Base-by-base conservation (phyloP, 768 basidiomycete genomes). In the Russula foetens region DNA sequence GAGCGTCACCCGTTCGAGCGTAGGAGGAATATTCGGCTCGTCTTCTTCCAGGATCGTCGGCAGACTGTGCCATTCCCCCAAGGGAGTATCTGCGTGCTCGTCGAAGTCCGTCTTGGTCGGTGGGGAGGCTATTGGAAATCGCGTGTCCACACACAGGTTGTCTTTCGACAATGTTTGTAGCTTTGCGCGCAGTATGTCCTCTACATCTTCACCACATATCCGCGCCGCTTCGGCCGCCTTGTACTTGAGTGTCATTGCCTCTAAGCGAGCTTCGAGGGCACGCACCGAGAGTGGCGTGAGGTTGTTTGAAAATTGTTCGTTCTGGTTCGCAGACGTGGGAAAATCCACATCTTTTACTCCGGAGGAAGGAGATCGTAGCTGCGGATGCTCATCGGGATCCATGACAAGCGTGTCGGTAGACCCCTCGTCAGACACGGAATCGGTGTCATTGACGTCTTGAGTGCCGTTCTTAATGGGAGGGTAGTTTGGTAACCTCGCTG, bases 191-290 rank as follows among this genome's bases (percentile, higher is more conserved):
- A 65, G 63, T 11, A 43, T 46, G 14, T 66, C 56, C 35, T 66
- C 65, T 19, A 64, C 58, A 21, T 65, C 65, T 7, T 66, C 63
- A 4, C 56, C 56, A 26, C 59, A 65, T 17, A 66, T 23, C 9
- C 63, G 63, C 21, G 65, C 65, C 11, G 65, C 65, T 19, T 65
- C 65, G 29, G 65, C 65, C 41, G 55, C 63, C 47, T 64, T 26
- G 50, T 46, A 64, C 51, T 59, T 60, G 35, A 65, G 63, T 11
- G 56, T 55, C 59, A 66, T 58, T 33, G 52, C 49, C 23, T 64
- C 56, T n/a, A 64, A 59, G 35, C 51, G 63, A 28, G 33, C 41
- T 41, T 53, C 54, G 12, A 60, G 35, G 8, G 28, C 48, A 28
- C 50, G 55, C 39, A 57, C 9, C 3, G 57, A 59, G 23, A n/a